Conservation (phyloP, 164 flowering plant species). For the Magnolia changhungtana region DNA sequence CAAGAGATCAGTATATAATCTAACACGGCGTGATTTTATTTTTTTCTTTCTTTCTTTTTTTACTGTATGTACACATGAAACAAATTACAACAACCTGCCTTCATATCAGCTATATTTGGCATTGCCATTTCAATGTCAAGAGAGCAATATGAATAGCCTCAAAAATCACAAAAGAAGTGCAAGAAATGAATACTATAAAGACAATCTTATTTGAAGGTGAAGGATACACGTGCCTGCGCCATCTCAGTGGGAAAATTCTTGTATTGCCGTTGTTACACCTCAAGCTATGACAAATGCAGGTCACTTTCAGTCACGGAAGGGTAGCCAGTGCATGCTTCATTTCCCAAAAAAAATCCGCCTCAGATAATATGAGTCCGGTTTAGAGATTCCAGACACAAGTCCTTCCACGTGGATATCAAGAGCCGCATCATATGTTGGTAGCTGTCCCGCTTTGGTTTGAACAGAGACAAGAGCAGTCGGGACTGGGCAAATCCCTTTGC, state of each 20-base stretch:
- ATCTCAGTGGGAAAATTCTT: background rate
- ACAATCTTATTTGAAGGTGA: background rate
- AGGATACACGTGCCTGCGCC: background rate
- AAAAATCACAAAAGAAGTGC: background rate
- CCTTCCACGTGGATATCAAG: background rate
- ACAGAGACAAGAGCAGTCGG: constrained; percentile 80
- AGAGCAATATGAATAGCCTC: too few species aligned
- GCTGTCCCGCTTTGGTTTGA: constrained; percentile 48
- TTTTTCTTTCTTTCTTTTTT: too few species aligned
- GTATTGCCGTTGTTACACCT: background rate
- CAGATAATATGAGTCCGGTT: background rate
- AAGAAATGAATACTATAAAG: background rate
- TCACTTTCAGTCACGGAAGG: too few species aligned
- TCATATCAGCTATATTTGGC: background rate
- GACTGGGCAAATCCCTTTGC: constrained; percentile 40
- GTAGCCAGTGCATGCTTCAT: background rate
- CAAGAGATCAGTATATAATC: too few species aligned
- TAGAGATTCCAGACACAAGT: background rate
- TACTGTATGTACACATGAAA: background rate
- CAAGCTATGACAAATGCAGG: background rate
- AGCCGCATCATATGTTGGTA: constrained; percentile 12
- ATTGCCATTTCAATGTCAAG: background rate
- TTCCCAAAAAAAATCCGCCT: background rate
- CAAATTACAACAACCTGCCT: background rate
- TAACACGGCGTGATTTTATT: too few species aligned